These are phyloP conservation scores for Termitomyces sp. DNA, from an alignment of 768 basidiomycete species.

Conservation along the genomic window DNA sequence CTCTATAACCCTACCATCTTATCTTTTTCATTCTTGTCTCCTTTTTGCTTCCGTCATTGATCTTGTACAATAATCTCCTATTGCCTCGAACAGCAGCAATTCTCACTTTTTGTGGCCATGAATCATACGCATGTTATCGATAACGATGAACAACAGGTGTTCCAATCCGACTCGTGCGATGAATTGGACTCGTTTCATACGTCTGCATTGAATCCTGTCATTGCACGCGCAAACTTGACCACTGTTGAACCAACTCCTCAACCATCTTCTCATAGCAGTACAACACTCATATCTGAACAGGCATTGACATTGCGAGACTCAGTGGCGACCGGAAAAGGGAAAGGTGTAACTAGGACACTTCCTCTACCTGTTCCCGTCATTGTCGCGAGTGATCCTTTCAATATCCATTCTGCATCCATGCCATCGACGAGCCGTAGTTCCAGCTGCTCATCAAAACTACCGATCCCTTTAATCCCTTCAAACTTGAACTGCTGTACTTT, in stretches of 20 bases:
- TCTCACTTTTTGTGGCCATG: conserved; percentile 13
- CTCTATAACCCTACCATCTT: conserved; percentile 5
- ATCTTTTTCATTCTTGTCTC: neutral
- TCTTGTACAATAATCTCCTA: conserved; percentile 11
- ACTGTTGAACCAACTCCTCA: conserved; percentile 2
- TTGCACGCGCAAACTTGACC: conserved; percentile 7
- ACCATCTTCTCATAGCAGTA: conserved; percentile 24
- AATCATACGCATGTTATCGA: conserved; percentile 42
- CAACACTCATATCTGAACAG: conserved; percentile 23
- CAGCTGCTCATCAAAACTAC: conserved; percentile 17
- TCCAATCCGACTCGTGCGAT: conserved; percentile 47
- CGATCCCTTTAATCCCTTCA: conserved; percentile 20
- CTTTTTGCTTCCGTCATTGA: conserved; percentile 12
- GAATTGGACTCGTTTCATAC: conserved; percentile 8
- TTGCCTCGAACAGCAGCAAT: neutral
- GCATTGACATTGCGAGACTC: conserved; percentile 6
- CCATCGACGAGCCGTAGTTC: conserved; percentile 20
- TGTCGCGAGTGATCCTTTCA: conserved; percentile 35
- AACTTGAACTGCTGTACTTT: conserved; percentile 12
- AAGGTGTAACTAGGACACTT: conserved; percentile 47
- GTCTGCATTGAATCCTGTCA: conserved; percentile 1
- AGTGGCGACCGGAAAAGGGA: conserved; percentile 41
- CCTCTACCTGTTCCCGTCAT: conserved; percentile 33
- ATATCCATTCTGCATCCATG: conserved; percentile 18
- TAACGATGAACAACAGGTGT: conserved; percentile 42